Evolutionary conservation across 106 monocot species (phyloP).

Genomic region (Narthecium ossifragum): DNA sequence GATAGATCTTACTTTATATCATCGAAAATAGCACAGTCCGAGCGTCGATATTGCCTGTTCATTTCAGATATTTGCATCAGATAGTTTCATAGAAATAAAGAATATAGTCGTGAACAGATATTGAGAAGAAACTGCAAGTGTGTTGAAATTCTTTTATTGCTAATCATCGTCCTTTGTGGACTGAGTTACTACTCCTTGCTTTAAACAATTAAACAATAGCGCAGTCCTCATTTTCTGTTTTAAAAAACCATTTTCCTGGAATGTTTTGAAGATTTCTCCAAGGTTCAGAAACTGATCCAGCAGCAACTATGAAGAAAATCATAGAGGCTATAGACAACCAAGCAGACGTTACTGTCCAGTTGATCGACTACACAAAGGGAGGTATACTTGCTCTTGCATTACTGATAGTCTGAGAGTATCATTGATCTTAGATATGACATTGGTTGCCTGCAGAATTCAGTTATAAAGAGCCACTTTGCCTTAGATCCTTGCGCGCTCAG

Average conservation of each 20-base stretch:
- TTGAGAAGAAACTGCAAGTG: slow-evolving; percentile 97
- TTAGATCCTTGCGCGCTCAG: too few species aligned
- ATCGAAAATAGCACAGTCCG: neutral
- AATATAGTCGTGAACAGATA: slow-evolving; percentile 95
- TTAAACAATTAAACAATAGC: too few species aligned
- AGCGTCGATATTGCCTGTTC: slow-evolving; percentile 1
- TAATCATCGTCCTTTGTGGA: neutral
- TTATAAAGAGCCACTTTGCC: too few species aligned
- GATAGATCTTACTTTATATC: neutral
- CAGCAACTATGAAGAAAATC: slow-evolving; percentile 81
- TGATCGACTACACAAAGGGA: slow-evolving; percentile 94
- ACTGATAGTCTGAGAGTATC: too few species aligned
- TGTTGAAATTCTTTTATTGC: neutral
- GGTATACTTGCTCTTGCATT: slow-evolving; percentile 64
- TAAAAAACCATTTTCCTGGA: too few species aligned
- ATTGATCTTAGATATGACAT: too few species aligned
- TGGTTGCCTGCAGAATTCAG: too few species aligned
- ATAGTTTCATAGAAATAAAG: slow-evolving; percentile 90
- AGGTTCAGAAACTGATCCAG: slow-evolving; percentile 91
- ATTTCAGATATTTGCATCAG: slow-evolving; percentile 94
- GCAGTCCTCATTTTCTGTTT: too few species aligned
- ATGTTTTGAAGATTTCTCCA: slow-evolving; percentile 92
- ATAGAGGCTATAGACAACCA: slow-evolving; percentile 95
- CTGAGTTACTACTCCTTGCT: neutral
- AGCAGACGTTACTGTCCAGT: slow-evolving; percentile 83